Evolutionary conservation across 2,329 filamentous ascomycete genomes (phyloP).

Genomic region (Colletotrichum sansevieriae): DNA sequence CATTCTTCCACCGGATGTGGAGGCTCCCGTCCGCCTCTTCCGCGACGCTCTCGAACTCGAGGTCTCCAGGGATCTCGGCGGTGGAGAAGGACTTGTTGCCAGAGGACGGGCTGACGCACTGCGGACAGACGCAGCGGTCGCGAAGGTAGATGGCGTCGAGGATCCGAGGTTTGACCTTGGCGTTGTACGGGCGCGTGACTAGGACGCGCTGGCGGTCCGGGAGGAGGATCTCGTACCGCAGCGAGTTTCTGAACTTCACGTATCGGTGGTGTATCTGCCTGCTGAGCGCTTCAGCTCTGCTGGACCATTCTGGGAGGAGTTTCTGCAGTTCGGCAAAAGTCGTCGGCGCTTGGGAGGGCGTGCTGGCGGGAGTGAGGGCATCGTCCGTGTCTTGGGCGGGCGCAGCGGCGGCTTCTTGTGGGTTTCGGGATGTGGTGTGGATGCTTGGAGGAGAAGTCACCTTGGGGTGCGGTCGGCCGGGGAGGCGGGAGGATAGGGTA

Average conservation of each 20-base stretch:
- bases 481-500: background rate
- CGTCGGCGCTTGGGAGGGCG: background rate
- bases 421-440: conserved; percentile 31
- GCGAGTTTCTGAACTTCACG: too few relatives aligned
- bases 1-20: conserved; percentile 68
- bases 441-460: background rate
- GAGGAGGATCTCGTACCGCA: conserved; percentile 4
- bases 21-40: conserved; percentile 58
- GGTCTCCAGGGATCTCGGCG: conserved; percentile 53
- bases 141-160: conserved; percentile 55
- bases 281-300: background rate
- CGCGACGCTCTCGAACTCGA: conserved; percentile 50
- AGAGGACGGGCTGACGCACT: conserved; percentile 69
- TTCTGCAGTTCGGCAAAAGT: background rate
- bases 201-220: background rate
- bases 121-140: conserved; percentile 66
- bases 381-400: background rate
- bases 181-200: background rate
- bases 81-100: conserved; percentile 69
- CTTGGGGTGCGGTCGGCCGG: background rate
- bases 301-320: background rate
- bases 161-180: background rate
- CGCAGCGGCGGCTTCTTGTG: conserved; percentile 13
- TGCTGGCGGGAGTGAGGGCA: background rate
- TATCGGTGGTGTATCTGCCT: too few relatives aligned